phyloP scores from a whole-genome alignment of 2,329 filamentous ascomycete species.

The Raffaelea arxii region DNA sequence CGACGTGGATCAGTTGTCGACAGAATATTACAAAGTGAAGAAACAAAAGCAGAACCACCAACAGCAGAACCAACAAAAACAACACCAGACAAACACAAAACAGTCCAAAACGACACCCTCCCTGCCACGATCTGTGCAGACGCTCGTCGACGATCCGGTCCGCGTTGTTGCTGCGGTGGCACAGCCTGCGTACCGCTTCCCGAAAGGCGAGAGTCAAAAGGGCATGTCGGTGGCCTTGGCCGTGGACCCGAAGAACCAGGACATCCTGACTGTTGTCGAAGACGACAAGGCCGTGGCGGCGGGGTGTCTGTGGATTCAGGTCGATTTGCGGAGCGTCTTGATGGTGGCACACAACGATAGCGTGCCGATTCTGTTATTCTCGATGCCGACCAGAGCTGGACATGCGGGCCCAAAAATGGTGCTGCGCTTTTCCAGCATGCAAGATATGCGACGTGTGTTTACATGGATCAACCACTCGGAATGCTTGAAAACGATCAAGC shows the following conservation, averaged over 20 bases:
- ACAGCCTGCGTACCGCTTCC: neutral
- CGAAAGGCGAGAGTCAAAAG: neutral
- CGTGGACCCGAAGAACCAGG: neutral
- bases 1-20: too few species aligned
- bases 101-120: neutral
- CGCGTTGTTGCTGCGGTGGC: conserved; percentile 4
- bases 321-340: neutral
- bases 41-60: too few species aligned
- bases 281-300: neutral
- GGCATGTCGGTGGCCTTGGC: neutral
- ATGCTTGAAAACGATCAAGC: neutral
- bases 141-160: neutral
- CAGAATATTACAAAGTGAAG: too few species aligned
- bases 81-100: too few species aligned
- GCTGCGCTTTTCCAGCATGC: conserved; percentile 1
- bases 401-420: neutral
- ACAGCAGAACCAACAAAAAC: too few species aligned
- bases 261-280: neutral
- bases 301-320: conserved; percentile 8
- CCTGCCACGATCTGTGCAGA: neutral
- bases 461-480: neutral
- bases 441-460: conserved; percentile 2
- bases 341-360: neutral
- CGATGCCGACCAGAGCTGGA: neutral
- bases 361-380: conserved; percentile 1